Evolutionary conservation across 768 basidiomycete species (phyloP), one percentile per base, ranked within the genome.

Genomic region (Rhizopogon salebrosus): DNA sequence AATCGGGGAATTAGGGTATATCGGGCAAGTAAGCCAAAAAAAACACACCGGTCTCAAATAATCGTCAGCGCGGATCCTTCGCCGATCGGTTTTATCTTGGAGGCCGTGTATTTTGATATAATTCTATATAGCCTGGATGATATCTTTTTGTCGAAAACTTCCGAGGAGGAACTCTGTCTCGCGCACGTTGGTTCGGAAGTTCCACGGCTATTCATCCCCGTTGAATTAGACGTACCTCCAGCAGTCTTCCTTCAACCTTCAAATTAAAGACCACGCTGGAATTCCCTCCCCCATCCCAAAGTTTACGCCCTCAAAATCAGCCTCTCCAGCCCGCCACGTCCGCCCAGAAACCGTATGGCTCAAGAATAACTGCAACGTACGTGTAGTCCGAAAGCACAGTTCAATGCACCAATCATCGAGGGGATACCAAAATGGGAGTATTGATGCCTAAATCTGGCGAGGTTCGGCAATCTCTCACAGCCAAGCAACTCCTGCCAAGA

Each of bases 101-200:
- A 95, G 70, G 23, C 83, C 80, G 58, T 92, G 77, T 13, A 85
- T 72, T 65, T 94, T 95, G 71, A 97, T 88, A 60, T 95, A 93
- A 62, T 88, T 90, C 95, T 94, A 98, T 9, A 97, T 65, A 0
- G 89, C 80, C 52, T 91, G 85, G 16, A 95, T 78, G 16, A 91
- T 80, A 95, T 83, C 26, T 83, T 77, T 64, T 90, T 90, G 88
- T 86, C 3, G 92, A 91, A 67, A 97, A 93, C 64, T 92, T 93
- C 23, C 85, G 84, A 2, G 74, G 79, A 3, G 83, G 68, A 0
- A 66, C 68, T 53, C 81, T 83, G 66, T 90, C 87, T 57, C 82
- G 76, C 48, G 79, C 72, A 53, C 86, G 73, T 60, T 82, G 80
- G 59, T 83, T 85, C 1, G 80, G 76, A 20, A 74, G 70, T 85